Percentiles rank a stretch among this genome's conserved stretches.
These are phyloP conservation scores for Phytophthora europaea DNA, from an alignment of 352 stramenopile species.

Conservation along the genomic window DNA sequence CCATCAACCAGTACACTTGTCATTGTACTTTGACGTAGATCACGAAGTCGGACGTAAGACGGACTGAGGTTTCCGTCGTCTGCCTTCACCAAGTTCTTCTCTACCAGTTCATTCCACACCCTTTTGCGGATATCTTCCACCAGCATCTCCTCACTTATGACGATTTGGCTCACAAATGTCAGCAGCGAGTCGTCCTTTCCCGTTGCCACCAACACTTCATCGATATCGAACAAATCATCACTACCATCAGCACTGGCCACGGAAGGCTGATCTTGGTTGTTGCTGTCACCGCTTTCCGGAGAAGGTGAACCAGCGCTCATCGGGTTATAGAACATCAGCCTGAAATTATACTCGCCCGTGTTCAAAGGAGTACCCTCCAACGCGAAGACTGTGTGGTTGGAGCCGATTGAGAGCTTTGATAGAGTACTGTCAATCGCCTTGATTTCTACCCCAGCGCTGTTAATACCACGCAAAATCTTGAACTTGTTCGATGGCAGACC, in stretches of 20 bases:
- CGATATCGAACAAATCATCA: slow-evolving; percentile 61
- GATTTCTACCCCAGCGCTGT: slow-evolving; percentile 79
- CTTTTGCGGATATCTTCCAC: slow-evolving; percentile 76
- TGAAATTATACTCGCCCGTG: slow-evolving; percentile 83
- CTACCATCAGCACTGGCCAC: slow-evolving; percentile 20
- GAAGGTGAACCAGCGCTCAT: background rate
- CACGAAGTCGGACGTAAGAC: slow-evolving; percentile 67
- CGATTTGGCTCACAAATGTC: slow-evolving; percentile 64
- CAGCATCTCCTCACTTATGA: slow-evolving; percentile 81
- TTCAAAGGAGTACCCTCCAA: slow-evolving; percentile 74
- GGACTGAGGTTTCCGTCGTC: slow-evolving; percentile 39
- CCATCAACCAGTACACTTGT: slow-evolving; percentile 74
- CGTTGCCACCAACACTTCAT: slow-evolving; percentile 66
- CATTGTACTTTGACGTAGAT: slow-evolving; percentile 75
- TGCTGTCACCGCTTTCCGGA: slow-evolving; percentile 16
- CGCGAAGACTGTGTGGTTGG: slow-evolving; percentile 75
- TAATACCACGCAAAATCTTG: slow-evolving; percentile 81
- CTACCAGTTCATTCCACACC: slow-evolving; percentile 54
- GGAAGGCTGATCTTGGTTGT: slow-evolving; percentile 36
- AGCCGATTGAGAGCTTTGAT: slow-evolving; percentile 77
- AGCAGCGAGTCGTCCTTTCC: slow-evolving; percentile 68
- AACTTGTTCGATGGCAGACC: slow-evolving; percentile 62
- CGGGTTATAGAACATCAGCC: slow-evolving; percentile 68
- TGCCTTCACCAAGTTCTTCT: slow-evolving; percentile 49
- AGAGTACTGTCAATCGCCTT: slow-evolving; percentile 84